Base-by-base conservation (phyloP, 441 rosid species). In the Pelargonium myrrhifolium region DNA sequence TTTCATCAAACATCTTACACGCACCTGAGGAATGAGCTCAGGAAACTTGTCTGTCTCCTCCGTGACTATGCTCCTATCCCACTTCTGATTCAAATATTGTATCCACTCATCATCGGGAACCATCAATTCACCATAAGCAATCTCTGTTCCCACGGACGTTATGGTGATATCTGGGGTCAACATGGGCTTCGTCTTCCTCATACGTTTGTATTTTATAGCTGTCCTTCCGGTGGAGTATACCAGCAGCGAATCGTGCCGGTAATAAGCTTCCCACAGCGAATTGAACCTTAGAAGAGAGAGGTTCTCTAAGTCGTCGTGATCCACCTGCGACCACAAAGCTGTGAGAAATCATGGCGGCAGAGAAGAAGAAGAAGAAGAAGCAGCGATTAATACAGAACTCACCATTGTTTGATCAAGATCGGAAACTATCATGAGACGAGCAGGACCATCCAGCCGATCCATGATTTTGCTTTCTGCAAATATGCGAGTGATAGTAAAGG, bases 351-450 rank as follows among this genome's bases (percentile, higher is more conserved):
- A 58, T 1, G 28, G 22, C 21, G 0, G 6, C n/a, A n/a, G n/a
- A n/a, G n/a, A n/a, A n/a, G n/a, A n/a, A n/a, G 22, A 55, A 55
- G 60, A 21, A 55, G 22, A 3, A 55, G 21, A 55, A 11, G 14
- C 60, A 5, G 3, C 28, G 11, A 58, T 17, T 15, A 35, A 39
- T 7, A 49, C 18, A 68, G 31, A 40, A 17, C 75, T 24, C 66
- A 93, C 97, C 98, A 91, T 87, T 9, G 97, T 90, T 49, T 89
- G 86, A 79, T 90, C 97, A 76, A 91, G 96, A 84, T 91, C 98
- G 1, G 96, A 91, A 75, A 93, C 97, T 17, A 90, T 84, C 96
- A 90, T 91, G 15, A 90, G 75, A 67, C 87, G 91, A 12, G 96
- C 84, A 14, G 89, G 69, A 77, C 77, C 68, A 61, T 69, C 78